Evolutionary conservation across 805 yeast species (phyloP), one percentile per base, ranked within the genome.

Genomic region (Gaillardinia entomophila): DNA sequence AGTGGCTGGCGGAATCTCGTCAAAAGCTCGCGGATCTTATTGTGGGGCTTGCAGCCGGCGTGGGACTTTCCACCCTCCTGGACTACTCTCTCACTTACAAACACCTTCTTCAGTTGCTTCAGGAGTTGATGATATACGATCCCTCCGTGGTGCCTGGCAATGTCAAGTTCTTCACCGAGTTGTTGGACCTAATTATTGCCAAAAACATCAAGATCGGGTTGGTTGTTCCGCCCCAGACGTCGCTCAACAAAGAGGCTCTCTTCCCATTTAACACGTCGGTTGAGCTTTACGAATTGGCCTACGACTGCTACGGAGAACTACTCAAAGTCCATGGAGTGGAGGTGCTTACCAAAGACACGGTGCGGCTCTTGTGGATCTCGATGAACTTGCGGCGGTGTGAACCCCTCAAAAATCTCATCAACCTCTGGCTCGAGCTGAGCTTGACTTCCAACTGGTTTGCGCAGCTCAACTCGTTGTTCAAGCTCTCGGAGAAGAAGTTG

Each of bases 351-450:
- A 53, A 59, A 11, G 68, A 66, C 2, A 49, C 78, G 5, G 77
- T 77, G 26, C 68, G 62, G 27, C 60, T 73, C 17, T 57, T 81
- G 5, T 85, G 92, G 92, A 60, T 76, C 6, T 74, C 66, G 7
- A 59, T 66, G 63, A 60, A 64, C 66, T 23, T 69, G 62, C 40
- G 77, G 68, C 57, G 59, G 2, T 72, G 77, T 27, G 42, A 41
- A 1, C 67, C 65, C 6, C 49, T 82, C 13, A 50, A 62, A 18
- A 53, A 57, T 3, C 58, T 82, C 30, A 62, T 84, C 10, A 52
- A 48, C 12, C 68, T 74, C 12, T 84, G 92, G 90, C 53, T 83
- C 28, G 75, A 73, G 12, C 66, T 73, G 4, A 65, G 60, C 19
- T 40, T 61, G 12, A 69, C 65, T 11, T 56, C 70, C 16, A 52